phyloP scores from a whole-genome alignment of 371 early-diverging fungal species.

The Rhizopus delemar region DNA sequence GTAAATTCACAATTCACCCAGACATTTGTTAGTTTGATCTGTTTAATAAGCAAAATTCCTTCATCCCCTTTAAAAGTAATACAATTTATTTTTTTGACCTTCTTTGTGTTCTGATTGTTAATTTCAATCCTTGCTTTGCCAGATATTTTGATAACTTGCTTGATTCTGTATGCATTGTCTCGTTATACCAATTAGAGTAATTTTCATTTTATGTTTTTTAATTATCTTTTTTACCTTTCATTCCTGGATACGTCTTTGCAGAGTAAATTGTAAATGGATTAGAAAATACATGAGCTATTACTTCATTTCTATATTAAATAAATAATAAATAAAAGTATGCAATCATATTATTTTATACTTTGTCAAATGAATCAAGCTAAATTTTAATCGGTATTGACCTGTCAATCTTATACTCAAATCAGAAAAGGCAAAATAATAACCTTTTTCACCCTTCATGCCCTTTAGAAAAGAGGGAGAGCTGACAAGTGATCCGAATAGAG shows the following conservation, averaged over 20 bases:
- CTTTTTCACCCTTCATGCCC: constrained; percentile 43
- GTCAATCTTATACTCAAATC: constrained; percentile 51
- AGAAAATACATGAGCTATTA: constrained; percentile 34
- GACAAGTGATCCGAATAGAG: constrained; percentile 61
- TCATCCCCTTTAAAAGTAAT: no score
- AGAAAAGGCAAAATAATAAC: constrained; percentile 59
- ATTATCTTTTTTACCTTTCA: constrained; percentile 50
- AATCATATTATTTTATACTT: constrained; percentile 11
- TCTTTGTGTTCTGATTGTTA: constrained; percentile 57
- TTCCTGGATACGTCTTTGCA: constrained; percentile 66
- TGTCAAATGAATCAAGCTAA: constrained; percentile 36
- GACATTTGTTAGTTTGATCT: no score
- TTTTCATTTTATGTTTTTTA: no score
- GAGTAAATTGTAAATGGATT: constrained; percentile 53
- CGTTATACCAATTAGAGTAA: no score
- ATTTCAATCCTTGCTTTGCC: constrained; percentile 57
- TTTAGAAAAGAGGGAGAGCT: constrained; percentile 50
- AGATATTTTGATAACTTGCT: constrained; percentile 24
- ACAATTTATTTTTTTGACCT: constrained; percentile 16
- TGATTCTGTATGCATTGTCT: constrained; percentile 34
- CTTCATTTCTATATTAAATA: constrained; percentile 13
- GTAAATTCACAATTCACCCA: no score
- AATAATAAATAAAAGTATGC: background rate
- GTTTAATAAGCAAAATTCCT: no score
- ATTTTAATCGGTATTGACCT: constrained; percentile 49